Evolutionary conservation across 1,139 yeast genomes (phyloP), one percentile per base, ranked within the genome.

Genomic region (Geotrichum australiense): DNA sequence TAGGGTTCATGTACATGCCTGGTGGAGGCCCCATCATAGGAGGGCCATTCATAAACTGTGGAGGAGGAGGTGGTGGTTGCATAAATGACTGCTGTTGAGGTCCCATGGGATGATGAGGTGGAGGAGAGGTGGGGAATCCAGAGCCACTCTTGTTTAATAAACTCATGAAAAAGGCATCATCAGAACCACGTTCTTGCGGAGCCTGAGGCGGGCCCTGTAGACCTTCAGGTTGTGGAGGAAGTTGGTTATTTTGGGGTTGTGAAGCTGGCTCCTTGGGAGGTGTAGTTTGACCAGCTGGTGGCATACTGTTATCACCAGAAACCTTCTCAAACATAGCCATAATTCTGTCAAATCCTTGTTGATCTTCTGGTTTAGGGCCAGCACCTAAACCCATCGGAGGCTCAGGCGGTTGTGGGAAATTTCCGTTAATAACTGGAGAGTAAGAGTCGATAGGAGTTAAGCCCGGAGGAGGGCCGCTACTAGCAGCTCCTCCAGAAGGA

Each of bases 291-390:
- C 29, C 29, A 26, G 29, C 38, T 6, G 18, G 12, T 6, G 33
- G 36, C 3, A 33, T 33, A 23, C 44, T 37, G 2, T 31, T 32
- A 33, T 47, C 50, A 5, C 59, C 63, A n/a, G n/a, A n/a, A n/a
- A n/a, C n/a, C n/a, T n/a, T n/a, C n/a, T n/a, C n/a, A 20, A 62
- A 56, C 55, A 58, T 56, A 2, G 57, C 56, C 59, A 61, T 54
- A 23, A 61, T 59, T n/a, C 64, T 50, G 43, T 51, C 52, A 45
- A 57, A 58, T 14, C 65, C 65, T 33, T 53, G 56, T 43, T 49
- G 54, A 43, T 59, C 64, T n/a, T n/a, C n/a, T n/a, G n/a, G n/a
- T n/a, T n/a, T n/a, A n/a, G 53, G 54, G 31, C 47, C 56, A 20
- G 18, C 19, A 15, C 32, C 42, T 19, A 25, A 14, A 14, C 16